Evolutionary conservation across 768 basidiomycete species (phyloP), one percentile per base, ranked within the genome.

Genomic region (Podaxis sp.): DNA sequence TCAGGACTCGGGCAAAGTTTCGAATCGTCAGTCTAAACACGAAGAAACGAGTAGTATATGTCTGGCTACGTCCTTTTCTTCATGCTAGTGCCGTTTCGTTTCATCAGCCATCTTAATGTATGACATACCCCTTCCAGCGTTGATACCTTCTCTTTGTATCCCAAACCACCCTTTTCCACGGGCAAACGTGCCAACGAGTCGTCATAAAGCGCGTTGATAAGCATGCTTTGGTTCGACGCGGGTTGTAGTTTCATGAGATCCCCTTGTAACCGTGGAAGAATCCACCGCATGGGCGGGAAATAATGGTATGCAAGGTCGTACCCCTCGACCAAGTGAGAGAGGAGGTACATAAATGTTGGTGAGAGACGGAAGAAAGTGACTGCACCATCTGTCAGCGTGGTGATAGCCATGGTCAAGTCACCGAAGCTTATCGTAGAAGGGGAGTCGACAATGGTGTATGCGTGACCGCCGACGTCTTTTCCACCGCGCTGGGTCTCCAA

Each of bases 391-490:
- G 80, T 79, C 42, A 91, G 76, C 2, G 82, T 79, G 37, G 76
- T 75, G 36, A 91, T 73, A 3, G 74, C 76, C 32, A 72, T 74
- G 67, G 89, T 84, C 35, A 83, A 72, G 63, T 92, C 90, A 13
- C 87, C 82, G 59, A 77, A 87, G 4, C 42, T 16, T n/a, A 44
- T 44, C 16, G 85, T 85, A 2, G 78, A 70, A 11, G 85, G 79
- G 0, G 83, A 79, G 67, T 91, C 88, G 0, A 83, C 78, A 55
- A 91, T 70, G 32, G 73, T 75, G 72, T 90, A 92, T 1, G 84
- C 81, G 65, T 88, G 82, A 1, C 90, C 90, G 13, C 89, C 88
- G 54, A 92, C 82, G 68, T 90, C 88, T 69, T 6, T 52, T 46
- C n/a, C 70, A 61, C 52, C 52, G n/a, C 21, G 52, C 7, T 25